These are phyloP conservation scores for Solanum chacoense DNA, from an alignment of 305 asterid genomes.

Conservation along the genomic window DNA sequence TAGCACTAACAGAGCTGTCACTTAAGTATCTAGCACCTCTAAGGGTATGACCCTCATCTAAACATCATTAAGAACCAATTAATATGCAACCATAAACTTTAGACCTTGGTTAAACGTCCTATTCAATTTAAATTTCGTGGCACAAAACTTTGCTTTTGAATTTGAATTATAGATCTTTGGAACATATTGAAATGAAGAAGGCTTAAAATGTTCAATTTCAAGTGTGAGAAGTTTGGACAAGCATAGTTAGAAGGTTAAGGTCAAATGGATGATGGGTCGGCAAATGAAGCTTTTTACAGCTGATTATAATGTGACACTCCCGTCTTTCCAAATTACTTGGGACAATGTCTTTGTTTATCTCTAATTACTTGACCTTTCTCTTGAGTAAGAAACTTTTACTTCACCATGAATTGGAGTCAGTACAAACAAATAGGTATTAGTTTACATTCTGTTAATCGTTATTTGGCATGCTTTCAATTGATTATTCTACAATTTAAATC, in stretches of 20 bases:
- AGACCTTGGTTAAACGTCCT: not conserved
- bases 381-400: not conserved
- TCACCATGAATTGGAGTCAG: not conserved
- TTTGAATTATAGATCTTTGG: not conserved
- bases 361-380: not conserved
- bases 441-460: not conserved
- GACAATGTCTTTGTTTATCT: not conserved
- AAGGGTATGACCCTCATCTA: slow-evolving; percentile 38
- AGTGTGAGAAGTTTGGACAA: not conserved
- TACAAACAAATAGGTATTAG: not conserved
- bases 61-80: not conserved
- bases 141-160: not conserved
- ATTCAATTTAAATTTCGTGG: not conserved
- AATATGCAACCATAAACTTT: not conserved
- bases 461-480: not conserved
- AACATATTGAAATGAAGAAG: not conserved
- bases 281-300: not conserved
- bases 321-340: not conserved
- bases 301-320: not conserved
- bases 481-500: not conserved
- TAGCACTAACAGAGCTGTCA: slow-evolving; percentile 69
- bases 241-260: not conserved
- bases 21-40: slow-evolving; percentile 81
- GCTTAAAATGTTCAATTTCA: not conserved
- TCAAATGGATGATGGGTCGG: not conserved